Base-by-base conservation (phyloP, 306 rosid genomes). In the Cucumis melo region DNA sequence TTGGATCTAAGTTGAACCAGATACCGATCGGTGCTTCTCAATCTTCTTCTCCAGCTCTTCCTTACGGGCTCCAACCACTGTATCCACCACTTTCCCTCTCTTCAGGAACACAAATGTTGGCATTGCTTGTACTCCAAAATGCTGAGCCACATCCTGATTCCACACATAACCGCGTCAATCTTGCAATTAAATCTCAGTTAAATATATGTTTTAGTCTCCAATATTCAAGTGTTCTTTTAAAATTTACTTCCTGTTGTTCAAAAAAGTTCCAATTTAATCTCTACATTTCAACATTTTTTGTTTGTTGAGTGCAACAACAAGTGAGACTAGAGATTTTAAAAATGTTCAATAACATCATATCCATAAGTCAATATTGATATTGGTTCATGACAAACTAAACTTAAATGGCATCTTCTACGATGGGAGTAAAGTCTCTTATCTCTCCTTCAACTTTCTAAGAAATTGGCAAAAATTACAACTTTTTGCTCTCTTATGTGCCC, bases 31-130 rank as follows among this genome's bases (percentile, higher is more conserved):
- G 80, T 83, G 60, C 77, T 87, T 81, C 76, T 74, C 20, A 29
- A 94, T 51, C 88, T 85, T 92, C 86, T 21, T 84, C 86, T 84
- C 83, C 21, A 94, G 91, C 81, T 94, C 97, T 10, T 92, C 96
- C 82, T 94, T 91, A 70, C 84, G 84, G 10, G 85, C 91, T 2
- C 99, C 99, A 32, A 92, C 86, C 62, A 94, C 80, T 55, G 82
- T 86, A 34, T 87, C 96, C 65, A 86, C 58, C 77, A 81, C 95
- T 75, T 85, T 85, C 81, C 96, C 97, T 50, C 63, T 78, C 95
- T 88, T 92, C 88, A 79, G 15, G 80, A 90, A 54, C 89, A 92
- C 86, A 64, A 94, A 91, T 5, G 97, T 92, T 32, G 99, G 97
- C 96, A 94, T 94, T 39, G 92, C 97, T 81, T 87, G 83, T 78